Evolutionary conservation across 352 stramenopile genomes (phyloP).

Genomic region (Pseudoperonospora humuli): DNA sequence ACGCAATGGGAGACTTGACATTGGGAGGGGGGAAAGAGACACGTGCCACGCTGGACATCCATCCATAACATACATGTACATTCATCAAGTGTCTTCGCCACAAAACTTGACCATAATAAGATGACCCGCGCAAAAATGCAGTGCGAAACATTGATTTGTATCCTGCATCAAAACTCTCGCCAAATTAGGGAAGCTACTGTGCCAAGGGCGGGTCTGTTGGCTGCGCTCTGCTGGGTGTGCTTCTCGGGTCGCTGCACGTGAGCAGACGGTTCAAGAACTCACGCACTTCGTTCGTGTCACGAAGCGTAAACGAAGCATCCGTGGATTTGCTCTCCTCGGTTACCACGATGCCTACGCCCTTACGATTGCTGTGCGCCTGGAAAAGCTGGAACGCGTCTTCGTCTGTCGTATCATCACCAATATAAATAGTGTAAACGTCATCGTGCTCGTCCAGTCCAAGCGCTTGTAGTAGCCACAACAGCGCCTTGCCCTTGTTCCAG

Average conservation of each 20-base stretch:
- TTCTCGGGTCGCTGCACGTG: slow-evolving; percentile 23
- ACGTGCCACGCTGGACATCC: too few species aligned
- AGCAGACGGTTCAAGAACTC: slow-evolving; percentile 59
- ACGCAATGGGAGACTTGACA: too few species aligned
- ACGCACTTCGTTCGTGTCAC: slow-evolving; percentile 49
- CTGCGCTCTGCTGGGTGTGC: slow-evolving; percentile 14
- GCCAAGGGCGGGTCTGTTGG: slow-evolving; percentile 3
- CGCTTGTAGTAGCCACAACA: slow-evolving; percentile 66
- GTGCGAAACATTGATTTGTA: slow-evolving; percentile 7
- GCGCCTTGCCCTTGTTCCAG: slow-evolving; percentile 76
- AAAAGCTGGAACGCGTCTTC: slow-evolving; percentile 59
- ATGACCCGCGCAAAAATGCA: not conserved
- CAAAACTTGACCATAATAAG: not conserved
- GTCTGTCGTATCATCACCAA: slow-evolving; percentile 77
- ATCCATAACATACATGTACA: too few species aligned
- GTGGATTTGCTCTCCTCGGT: slow-evolving; percentile 38
- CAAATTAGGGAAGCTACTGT: slow-evolving; percentile 5
- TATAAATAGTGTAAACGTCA: slow-evolving; percentile 71
- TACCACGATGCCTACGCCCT: slow-evolving; percentile 57
- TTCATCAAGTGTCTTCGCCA: too few species aligned
- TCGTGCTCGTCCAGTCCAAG: slow-evolving; percentile 49
- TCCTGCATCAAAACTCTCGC: not conserved
- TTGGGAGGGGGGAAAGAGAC: too few species aligned
- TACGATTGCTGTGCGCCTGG: slow-evolving; percentile 34
- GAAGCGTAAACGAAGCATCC: slow-evolving; percentile 48